Conservation (phyloP, 139 green algal genomes). For the Coelastrella sp. region DNA sequence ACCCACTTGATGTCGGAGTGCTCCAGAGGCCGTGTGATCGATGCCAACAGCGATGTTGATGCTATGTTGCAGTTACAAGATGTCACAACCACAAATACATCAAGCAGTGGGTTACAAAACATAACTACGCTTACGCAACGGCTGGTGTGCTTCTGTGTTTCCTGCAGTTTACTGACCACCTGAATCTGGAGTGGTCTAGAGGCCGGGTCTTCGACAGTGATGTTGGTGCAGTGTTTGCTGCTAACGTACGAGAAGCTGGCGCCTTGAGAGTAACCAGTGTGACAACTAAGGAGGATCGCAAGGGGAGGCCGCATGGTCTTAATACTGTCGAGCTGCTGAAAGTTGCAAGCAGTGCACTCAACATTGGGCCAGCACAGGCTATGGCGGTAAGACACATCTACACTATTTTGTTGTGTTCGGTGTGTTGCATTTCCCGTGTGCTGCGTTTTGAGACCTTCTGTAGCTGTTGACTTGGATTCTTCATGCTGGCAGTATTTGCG, state of each 20-base stretch:
- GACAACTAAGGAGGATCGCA: slow-evolving; percentile 71
- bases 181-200: slow-evolving; percentile 79
- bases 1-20: no score
- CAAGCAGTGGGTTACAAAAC: no score
- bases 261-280: not conserved
- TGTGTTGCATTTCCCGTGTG: no score
- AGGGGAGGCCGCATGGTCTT: slow-evolving; percentile 74
- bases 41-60: no score
- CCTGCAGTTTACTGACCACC: slow-evolving; percentile 49
- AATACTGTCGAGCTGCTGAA: slow-evolving; percentile 96
- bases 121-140: no score
- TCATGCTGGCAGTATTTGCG: no score
- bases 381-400: slow-evolving; percentile 73
- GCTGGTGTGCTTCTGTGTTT: not conserved
- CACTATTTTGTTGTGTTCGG: no score
- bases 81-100: no score
- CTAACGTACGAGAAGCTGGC: slow-evolving; percentile 22
- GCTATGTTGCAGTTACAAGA: no score
- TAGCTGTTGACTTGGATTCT: no score
- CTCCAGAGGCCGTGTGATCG: no score
- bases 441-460: no score
- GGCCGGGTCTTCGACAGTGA: slow-evolving; percentile 84
- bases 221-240: slow-evolving; percentile 48
- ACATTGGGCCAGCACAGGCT: slow-evolving; percentile 83
- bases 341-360: slow-evolving; percentile 73